Base-by-base conservation (phyloP, 2,329 filamentous ascomycete species). In the Trichoderma guizhouense region DNA sequence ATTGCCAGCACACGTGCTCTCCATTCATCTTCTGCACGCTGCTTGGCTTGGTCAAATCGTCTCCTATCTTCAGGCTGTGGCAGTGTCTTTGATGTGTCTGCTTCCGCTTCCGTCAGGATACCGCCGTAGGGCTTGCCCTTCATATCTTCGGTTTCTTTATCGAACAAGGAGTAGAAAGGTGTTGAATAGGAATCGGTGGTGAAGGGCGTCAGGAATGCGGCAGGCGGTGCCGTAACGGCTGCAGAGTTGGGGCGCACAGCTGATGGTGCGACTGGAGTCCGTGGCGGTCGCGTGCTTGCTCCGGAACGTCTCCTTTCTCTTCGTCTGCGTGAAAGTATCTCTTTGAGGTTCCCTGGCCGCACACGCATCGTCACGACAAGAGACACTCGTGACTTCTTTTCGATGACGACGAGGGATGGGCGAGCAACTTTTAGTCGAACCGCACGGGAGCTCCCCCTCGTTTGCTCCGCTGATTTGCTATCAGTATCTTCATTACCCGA, bases 111-210 rank as follows among this genome's bases (percentile, higher is more conserved):
- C 0, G 89, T 93, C 32, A 99, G 85, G 66, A 99, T 97, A 1
- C 96, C 96, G 32, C 96, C 96, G 75, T 98, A 99, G 0, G 96
- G 96, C 79, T 97, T 98, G 64, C 92, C 92, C 80, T 97, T 97
- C 51, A 90, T 85, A 77, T 98, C 95, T 72, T 98, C 95, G 21
- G 90, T 90, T 76, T 98, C 95, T 75, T 93, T 93, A 76, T 98
- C 95, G 73, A 92, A 92, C 75, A 98, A 95, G 0, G 93, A 93
- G 76, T 95, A 95, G 78, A 97, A 95, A 1, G 93, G 92, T 73
- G 94, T 92, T 1, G 90, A 89, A 78, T 93, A 95, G 55, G 82
- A 83, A 76, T 89, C 80, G 77, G 87, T 78, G 79, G 88, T 81
- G 82, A 89, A 83, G 81, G 91, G 79, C 81, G 91, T 79, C 80